Evolutionary conservation across 805 yeast genomes (phyloP).

Genomic region (Babjeviella inositovora): DNA sequence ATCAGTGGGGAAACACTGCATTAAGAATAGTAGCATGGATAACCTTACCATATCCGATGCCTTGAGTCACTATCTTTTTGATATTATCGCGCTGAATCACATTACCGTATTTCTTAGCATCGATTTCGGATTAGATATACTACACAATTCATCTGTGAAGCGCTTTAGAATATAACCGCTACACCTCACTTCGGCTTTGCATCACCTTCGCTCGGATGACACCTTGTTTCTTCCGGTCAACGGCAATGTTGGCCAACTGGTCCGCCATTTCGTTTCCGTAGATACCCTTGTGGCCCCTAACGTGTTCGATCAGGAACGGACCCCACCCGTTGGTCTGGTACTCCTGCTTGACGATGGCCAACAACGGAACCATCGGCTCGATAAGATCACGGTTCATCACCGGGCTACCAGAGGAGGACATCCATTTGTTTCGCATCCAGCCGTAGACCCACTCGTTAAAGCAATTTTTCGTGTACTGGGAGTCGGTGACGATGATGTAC

Average conservation of each 20-base stretch:
- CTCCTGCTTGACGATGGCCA: constrained; percentile 15
- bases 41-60: too few relatives aligned
- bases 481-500: constrained; percentile 48
- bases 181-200: too few relatives aligned
- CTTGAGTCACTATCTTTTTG: too few relatives aligned
- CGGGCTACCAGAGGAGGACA: constrained; percentile 16
- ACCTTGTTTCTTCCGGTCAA: constrained; percentile 13
- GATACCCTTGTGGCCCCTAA: constrained; percentile 55
- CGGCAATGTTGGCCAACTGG: constrained; percentile 52
- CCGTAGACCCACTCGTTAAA: constrained; percentile 36
- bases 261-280: constrained; percentile 73
- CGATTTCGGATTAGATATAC: too few relatives aligned
- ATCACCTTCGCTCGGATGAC: too few relatives aligned
- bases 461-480: constrained; percentile 44
- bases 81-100: too few relatives aligned
- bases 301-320: constrained; percentile 35
- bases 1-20: too few relatives aligned
- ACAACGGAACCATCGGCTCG: constrained; percentile 8
- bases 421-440: constrained; percentile 50
- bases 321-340: constrained; percentile 17
- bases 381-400: constrained; percentile 42
- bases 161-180: too few relatives aligned
- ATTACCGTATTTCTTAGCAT: too few relatives aligned
- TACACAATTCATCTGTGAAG: too few relatives aligned
- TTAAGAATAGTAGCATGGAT: too few relatives aligned